phyloP scores from a whole-genome alignment of 2,329 filamentous ascomycete species.

The Aspergillus intermedius region DNA sequence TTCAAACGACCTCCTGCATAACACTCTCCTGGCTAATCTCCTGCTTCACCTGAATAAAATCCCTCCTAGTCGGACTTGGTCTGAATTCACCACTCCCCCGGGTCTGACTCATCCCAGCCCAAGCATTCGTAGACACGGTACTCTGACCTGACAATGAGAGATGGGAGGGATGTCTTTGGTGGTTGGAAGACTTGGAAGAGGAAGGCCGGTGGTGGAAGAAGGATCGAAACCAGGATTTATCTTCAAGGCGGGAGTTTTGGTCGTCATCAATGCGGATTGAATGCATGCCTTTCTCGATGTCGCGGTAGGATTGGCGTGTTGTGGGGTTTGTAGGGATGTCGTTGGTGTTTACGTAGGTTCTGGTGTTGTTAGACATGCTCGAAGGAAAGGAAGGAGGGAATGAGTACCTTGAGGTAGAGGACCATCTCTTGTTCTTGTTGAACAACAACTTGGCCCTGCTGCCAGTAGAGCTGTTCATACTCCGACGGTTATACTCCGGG shows the following conservation, averaged over 20 bases:
- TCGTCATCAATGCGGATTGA: neutral
- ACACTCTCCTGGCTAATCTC: slow-evolving; percentile 29
- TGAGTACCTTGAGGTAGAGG: slow-evolving; percentile 12
- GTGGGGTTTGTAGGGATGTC: neutral
- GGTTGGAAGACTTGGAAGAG: slow-evolving; percentile 1
- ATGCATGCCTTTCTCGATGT: slow-evolving; percentile 18
- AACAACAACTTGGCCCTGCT: slow-evolving; percentile 22
- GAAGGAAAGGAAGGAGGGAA: neutral
- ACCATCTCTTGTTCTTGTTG: slow-evolving; percentile 13
- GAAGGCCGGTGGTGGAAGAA: slow-evolving; percentile 8
- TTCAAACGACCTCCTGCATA: slow-evolving; percentile 6
- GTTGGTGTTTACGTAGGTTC: slow-evolving; percentile 6
- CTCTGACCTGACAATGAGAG: slow-evolving; percentile 14
- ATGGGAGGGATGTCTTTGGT: slow-evolving; percentile 8
- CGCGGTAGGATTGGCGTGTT: slow-evolving; percentile 2
- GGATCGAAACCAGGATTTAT: slow-evolving; percentile 9
- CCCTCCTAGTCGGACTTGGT: slow-evolving; percentile 4
- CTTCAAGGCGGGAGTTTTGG: neutral
- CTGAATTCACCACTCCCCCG: slow-evolving; percentile 18
- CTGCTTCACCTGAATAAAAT: slow-evolving; percentile 27
- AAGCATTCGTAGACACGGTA: slow-evolving; percentile 26
- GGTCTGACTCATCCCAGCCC: slow-evolving; percentile 22
- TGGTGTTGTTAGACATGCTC: slow-evolving; percentile 3
- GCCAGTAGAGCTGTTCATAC: slow-evolving; percentile 17
- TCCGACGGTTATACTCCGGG: slow-evolving; percentile 6